Percentiles rank a stretch among this genome's conserved stretches.
Conservation (phyloP, 495 filamentous ascomycete genomes). For the Astrocystis sublimbata region DNA sequence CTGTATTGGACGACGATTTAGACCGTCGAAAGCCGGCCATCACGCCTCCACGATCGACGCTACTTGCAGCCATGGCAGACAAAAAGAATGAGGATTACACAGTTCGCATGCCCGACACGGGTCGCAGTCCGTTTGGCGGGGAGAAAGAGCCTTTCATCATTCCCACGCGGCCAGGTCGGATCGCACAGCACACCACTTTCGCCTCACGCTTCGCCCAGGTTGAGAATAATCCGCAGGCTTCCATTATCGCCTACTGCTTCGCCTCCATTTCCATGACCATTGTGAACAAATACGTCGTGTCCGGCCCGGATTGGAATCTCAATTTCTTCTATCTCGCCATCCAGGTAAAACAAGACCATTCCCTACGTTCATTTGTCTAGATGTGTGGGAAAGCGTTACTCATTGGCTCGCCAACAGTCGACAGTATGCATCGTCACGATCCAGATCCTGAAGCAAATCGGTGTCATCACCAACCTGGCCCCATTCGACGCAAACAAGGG, state of each 20-base stretch:
- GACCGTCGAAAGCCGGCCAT: neutral
- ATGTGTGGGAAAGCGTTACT: conserved; percentile 17
- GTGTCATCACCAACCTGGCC: conserved; percentile 82
- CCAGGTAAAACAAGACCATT: conserved; percentile 64
- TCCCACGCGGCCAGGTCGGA: conserved; percentile 25
- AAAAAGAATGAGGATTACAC: conserved; percentile 84
- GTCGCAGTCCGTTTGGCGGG: conserved; percentile 43
- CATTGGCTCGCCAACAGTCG: conserved; percentile 57
- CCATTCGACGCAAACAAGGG: conserved; percentile 89
- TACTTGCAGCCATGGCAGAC: conserved; percentile 51
- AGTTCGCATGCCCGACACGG: conserved; percentile 65
- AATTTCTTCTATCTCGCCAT: conserved; percentile 93
- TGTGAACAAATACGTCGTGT: conserved; percentile 98
- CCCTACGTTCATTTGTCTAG: neutral
- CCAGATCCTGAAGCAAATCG: conserved; percentile 74
- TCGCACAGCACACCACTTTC: conserved; percentile 22
- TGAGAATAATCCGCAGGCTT: conserved; percentile 71
- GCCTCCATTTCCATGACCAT: conserved; percentile 98
- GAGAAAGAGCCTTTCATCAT: conserved; percentile 60
- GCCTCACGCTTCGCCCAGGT: conserved; percentile 44
- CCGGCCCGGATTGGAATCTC: conserved; percentile 86
- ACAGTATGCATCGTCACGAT: conserved; percentile 90
- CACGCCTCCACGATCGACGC: conserved; percentile 4
- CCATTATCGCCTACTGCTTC: conserved; percentile 87
- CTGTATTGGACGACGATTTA: neutral